Evolutionary conservation across 176 grass and related monocot genomes (phyloP).

Genomic region (Lolium multiflorum): DNA sequence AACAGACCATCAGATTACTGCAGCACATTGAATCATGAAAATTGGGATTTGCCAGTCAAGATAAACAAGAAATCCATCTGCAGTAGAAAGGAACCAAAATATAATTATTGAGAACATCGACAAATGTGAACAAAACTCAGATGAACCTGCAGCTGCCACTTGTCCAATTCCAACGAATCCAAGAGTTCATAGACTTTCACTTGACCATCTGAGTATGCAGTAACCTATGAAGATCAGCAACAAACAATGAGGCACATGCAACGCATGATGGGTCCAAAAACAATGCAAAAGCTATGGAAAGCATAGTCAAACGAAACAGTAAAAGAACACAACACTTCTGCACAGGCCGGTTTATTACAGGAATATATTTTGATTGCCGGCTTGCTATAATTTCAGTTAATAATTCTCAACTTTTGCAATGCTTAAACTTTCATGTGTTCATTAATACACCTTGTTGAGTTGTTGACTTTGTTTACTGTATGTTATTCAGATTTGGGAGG

Average conservation of each 20-base stretch:
- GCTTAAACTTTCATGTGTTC: background rate
- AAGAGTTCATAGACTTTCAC: conserved; percentile 89
- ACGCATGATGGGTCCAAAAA: conserved; percentile 23
- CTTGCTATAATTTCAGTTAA: background rate
- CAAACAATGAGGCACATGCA: conserved; percentile 17
- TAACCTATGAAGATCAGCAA: conserved; percentile 61
- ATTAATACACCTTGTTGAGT: background rate
- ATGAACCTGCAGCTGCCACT: conserved; percentile 98
- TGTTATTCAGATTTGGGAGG: conserved; percentile 8
- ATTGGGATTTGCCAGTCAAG: background rate
- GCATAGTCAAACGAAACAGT: background rate
- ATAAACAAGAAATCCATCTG: conserved; percentile 18
- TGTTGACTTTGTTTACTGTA: background rate
- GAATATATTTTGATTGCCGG: background rate
- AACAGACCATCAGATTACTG: conserved; percentile 20
- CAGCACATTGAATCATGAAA: conserved; percentile 20
- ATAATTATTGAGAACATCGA: conserved; percentile 14
- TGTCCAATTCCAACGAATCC: conserved; percentile 88
- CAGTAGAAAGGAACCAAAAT: conserved; percentile 11
- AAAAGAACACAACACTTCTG: conserved; percentile 2
- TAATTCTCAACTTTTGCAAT: conserved; percentile 6
- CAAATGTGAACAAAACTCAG: conserved; percentile 26
- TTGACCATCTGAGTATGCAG: conserved; percentile 89
- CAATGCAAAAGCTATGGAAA: conserved; percentile 24
- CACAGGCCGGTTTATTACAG: conserved; percentile 15